phyloP scores from a whole-genome alignment of 176 grass and related monocot genomes.

The Oryza rufipogon region DNA sequence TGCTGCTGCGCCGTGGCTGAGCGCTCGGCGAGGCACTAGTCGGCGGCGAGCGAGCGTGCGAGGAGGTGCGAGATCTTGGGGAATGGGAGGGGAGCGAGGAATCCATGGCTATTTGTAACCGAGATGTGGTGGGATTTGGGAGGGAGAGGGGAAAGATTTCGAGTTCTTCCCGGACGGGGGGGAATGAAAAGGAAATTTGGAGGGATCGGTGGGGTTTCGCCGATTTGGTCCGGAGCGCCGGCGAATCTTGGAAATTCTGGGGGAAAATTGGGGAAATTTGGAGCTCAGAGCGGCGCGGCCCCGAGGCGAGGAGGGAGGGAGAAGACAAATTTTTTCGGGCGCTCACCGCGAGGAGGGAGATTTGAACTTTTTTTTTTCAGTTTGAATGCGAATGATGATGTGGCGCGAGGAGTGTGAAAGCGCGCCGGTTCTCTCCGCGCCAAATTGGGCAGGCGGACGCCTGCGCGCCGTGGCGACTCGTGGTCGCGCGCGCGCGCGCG shows the following conservation, averaged over 20 bases:
- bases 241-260: slow-evolving; percentile 22
- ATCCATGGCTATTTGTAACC: slow-evolving; percentile 54
- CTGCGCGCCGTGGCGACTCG: no score
- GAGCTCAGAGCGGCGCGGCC: background rate
- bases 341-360: slow-evolving; percentile 12
- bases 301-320: background rate
- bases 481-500: no score
- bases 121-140: background rate
- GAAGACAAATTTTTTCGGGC: background rate
- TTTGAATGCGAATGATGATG: background rate
- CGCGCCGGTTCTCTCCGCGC: no score
- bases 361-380: background rate
- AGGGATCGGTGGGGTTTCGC: slow-evolving; percentile 20
- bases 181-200: background rate
- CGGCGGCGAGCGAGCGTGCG: background rate
- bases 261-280: background rate
- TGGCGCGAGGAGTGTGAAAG: no score
- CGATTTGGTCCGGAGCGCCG: slow-evolving; percentile 1
- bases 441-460: no score
- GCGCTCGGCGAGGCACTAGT: background rate
- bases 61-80: background rate
- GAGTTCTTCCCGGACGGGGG: background rate
- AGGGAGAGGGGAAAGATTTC: slow-evolving; percentile 26
- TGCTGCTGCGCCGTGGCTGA: background rate
- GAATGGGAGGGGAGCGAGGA: background rate